phyloP scores from a whole-genome alignment of 495 filamentous ascomycete species.

The Penicillium subrubescens region DNA sequence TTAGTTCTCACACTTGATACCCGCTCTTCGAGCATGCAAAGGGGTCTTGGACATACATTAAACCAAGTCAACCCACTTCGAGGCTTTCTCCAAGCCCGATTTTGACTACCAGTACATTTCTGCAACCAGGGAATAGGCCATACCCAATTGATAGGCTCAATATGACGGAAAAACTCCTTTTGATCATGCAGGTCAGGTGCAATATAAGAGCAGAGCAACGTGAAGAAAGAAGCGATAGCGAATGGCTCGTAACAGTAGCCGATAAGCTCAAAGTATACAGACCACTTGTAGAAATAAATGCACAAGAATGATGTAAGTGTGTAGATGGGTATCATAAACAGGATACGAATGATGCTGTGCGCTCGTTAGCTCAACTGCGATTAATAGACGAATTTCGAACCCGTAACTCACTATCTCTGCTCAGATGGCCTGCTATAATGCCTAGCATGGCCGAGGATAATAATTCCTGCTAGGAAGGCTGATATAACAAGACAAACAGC shows the following conservation, averaged over 20 bases:
- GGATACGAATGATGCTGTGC: slow-evolving; percentile 70
- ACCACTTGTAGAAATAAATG: slow-evolving; percentile 66
- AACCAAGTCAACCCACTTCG: slow-evolving; percentile 89
- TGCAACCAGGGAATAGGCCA: slow-evolving; percentile 60
- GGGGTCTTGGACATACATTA: slow-evolving; percentile 57
- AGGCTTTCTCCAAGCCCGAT: slow-evolving; percentile 61
- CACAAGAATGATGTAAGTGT: slow-evolving; percentile 64
- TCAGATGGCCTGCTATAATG: slow-evolving; percentile 70
- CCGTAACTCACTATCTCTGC: slow-evolving; percentile 61
- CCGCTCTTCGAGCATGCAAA: neutral
- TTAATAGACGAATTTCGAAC: neutral
- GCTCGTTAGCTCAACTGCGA: neutral
- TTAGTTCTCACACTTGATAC: slow-evolving; percentile 43
- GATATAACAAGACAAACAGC: slow-evolving; percentile 58
- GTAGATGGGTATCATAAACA: slow-evolving; percentile 78
- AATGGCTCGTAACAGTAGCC: slow-evolving; percentile 80
- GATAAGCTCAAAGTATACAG: slow-evolving; percentile 70
- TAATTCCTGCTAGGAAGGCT: slow-evolving; percentile 55
- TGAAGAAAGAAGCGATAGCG: slow-evolving; percentile 69
- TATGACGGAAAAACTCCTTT: slow-evolving; percentile 70
- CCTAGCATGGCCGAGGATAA: slow-evolving; percentile 66
- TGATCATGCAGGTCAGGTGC: slow-evolving; percentile 68
- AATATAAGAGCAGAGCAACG: slow-evolving; percentile 71
- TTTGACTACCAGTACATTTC: slow-evolving; percentile 59
- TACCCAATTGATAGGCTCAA: slow-evolving; percentile 64